A percentile compares a stretch with the other conserved stretches of the same genome.
These are phyloP conservation scores for Coemansia reversa DNA, from an alignment of 192 early-diverging fungal genomes.

Conservation along the genomic window DNA sequence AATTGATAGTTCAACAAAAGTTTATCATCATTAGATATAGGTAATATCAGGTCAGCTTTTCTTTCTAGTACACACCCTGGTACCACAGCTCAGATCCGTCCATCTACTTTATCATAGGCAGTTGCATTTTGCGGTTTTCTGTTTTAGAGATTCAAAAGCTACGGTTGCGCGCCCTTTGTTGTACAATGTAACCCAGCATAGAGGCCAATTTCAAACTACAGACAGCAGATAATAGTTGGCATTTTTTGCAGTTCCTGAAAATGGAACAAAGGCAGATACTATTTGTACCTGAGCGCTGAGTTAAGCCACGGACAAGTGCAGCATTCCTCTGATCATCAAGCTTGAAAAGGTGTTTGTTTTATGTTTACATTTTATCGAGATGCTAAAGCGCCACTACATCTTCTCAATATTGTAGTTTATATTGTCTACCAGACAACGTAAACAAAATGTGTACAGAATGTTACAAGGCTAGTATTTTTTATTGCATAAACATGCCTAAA, in stretches of 20 bases:
- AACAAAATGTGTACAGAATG: not conserved
- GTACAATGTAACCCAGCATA: not conserved
- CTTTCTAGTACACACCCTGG: not conserved
- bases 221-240: not conserved
- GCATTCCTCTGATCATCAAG: not conserved
- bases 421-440: not conserved
- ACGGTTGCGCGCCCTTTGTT: not conserved
- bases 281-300: not conserved
- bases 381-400: conserved; percentile 3
- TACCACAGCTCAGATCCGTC: not conserved
- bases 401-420: not conserved
- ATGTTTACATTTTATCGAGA: not conserved
- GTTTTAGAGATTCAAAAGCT: not conserved
- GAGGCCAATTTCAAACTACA: not conserved
- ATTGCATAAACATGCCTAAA: conserved; percentile 3
- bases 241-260: not conserved
- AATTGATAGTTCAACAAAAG: too few species aligned
- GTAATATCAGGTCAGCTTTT: not conserved
- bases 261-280: not conserved
- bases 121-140: not conserved
- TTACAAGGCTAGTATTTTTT: not conserved
- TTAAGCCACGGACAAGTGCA: not conserved
- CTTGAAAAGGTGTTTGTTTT: conserved; percentile 8
- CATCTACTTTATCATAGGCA: not conserved
- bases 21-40: not conserved